Evolutionary conservation across 2,329 filamentous ascomycete genomes (phyloP).

Genomic region (Colletotrichum simmondsii): DNA sequence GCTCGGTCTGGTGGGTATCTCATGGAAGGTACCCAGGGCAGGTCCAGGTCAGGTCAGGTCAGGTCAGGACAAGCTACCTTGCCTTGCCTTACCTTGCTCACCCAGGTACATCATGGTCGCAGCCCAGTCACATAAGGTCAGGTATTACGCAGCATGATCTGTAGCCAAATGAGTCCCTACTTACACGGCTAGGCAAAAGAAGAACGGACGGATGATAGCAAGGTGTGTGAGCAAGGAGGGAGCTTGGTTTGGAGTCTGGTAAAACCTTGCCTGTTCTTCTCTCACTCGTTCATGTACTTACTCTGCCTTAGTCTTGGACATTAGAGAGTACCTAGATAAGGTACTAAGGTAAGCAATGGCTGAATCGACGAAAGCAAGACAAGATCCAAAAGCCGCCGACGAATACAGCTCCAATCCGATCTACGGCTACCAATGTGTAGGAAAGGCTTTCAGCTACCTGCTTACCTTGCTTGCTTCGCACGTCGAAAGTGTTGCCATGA

Average conservation of each 20-base stretch:
- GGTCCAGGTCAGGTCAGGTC: neutral
- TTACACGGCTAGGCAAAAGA: neutral
- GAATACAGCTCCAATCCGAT: neutral
- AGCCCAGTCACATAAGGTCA: slow-evolving; percentile 12
- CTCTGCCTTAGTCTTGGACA: slow-evolving; percentile 13
- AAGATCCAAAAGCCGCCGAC: slow-evolving; percentile 3
- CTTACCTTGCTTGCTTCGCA: neutral
- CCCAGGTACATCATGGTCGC: neutral
- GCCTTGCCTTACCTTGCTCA: slow-evolving; percentile 10
- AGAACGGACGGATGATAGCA: neutral
- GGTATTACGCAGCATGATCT: slow-evolving; percentile 1
- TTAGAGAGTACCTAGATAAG: neutral
- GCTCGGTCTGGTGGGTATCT: slow-evolving; percentile 34
- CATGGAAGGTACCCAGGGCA: slow-evolving; percentile 16
- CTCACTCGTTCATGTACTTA: neutral
- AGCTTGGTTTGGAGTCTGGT: slow-evolving; percentile 29
- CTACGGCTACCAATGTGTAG: neutral
- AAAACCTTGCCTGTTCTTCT: slow-evolving; percentile 3
- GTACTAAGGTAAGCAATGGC: neutral
- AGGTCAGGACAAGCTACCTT: slow-evolving; percentile 22
- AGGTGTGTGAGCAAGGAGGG: slow-evolving; percentile 29
- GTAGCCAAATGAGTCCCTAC: slow-evolving; percentile 4
- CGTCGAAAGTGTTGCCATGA: neutral
- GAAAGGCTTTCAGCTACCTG: neutral
- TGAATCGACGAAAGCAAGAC: slow-evolving; percentile 11